These are phyloP conservation scores for Cystobasidium slooffiae DNA, from an alignment of 1,284 basidiomycete species.

Conservation along the genomic window DNA sequence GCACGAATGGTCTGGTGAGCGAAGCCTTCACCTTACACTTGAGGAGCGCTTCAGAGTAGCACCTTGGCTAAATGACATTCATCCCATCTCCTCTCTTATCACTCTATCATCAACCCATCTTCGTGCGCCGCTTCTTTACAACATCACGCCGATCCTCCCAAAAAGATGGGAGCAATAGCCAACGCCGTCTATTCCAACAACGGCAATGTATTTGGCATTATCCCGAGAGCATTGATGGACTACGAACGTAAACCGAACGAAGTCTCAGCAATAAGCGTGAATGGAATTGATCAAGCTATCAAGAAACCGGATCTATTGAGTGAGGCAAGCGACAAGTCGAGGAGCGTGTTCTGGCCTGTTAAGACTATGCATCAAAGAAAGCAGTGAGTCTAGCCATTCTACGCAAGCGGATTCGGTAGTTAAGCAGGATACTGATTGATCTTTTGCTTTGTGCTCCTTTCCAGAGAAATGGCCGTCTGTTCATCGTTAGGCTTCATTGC, in stretches of 20 bases:
- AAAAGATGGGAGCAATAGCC: constrained; percentile 41
- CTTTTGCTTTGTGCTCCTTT: neutral
- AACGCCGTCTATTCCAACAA: constrained; percentile 26
- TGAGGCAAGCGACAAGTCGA: constrained; percentile 12
- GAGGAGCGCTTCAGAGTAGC: no score
- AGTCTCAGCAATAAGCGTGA: neutral
- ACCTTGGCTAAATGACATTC: neutral
- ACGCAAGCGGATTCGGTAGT: neutral
- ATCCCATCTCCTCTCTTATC: neutral
- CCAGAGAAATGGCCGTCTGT: constrained; percentile 51
- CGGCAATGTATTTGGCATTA: constrained; percentile 33
- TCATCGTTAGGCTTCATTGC: constrained; percentile 54
- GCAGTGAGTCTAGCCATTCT: constrained; percentile 17
- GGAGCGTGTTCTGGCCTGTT: constrained; percentile 38
- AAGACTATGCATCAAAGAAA: constrained; percentile 42
- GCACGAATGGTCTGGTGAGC: constrained; percentile 41
- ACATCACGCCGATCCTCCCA: no score
- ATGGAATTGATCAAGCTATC: constrained; percentile 18
- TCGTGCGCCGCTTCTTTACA: no score
- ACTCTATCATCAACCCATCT: neutral
- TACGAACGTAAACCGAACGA: constrained; percentile 36
- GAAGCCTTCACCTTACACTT: no score
- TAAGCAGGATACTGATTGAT: neutral
- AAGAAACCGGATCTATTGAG: constrained; percentile 4
- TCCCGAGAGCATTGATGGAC: constrained; percentile 38